phyloP scores from a whole-genome alignment of 2,329 filamentous ascomycete genomes.

The Penicillium sp. region DNA sequence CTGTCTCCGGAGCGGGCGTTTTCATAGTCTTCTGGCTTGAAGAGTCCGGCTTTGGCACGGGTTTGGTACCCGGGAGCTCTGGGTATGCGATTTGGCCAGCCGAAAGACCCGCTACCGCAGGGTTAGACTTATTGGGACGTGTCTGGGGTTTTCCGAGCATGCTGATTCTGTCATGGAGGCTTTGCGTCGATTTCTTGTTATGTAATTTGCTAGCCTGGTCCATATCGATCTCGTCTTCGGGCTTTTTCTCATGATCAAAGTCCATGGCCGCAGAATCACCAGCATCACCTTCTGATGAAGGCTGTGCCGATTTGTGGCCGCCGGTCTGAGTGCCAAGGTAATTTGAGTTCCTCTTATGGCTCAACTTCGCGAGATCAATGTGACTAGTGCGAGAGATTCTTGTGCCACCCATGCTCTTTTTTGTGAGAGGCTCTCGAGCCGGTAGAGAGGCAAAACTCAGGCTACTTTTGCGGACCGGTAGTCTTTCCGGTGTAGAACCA shows the following conservation, averaged over 20 bases:
- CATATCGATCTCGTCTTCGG: conserved; percentile 50
- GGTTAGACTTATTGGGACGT: conserved; percentile 52
- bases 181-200: conserved; percentile 90
- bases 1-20: conserved; percentile 25
- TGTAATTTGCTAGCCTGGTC: conserved; percentile 64
- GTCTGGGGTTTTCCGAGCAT: conserved; percentile 64
- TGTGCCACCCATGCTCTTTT: conserved; percentile 77
- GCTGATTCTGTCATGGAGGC: conserved; percentile 90
- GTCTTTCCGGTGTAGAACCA: conserved; percentile 57
- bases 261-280: conserved; percentile 52
- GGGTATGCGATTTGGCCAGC: conserved; percentile 42
- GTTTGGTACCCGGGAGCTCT: conserved; percentile 36
- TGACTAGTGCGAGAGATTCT: conserved; percentile 78
- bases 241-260: conserved; percentile 60
- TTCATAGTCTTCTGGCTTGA: conserved; percentile 25
- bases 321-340: conserved; percentile 75
- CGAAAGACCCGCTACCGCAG: conserved; percentile 34
- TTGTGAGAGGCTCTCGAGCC: conserved; percentile 83
- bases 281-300: conserved; percentile 47
- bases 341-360: conserved; percentile 62
- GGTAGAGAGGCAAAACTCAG: conserved; percentile 92
- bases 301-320: conserved; percentile 52
- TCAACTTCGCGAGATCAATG: conserved; percentile 62
- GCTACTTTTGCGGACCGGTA: conserved; percentile 87
- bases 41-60: conserved; percentile 31